Evolutionary conservation across 2,329 filamentous ascomycete genomes (phyloP).

Genomic region (Fusarium aywerte): DNA sequence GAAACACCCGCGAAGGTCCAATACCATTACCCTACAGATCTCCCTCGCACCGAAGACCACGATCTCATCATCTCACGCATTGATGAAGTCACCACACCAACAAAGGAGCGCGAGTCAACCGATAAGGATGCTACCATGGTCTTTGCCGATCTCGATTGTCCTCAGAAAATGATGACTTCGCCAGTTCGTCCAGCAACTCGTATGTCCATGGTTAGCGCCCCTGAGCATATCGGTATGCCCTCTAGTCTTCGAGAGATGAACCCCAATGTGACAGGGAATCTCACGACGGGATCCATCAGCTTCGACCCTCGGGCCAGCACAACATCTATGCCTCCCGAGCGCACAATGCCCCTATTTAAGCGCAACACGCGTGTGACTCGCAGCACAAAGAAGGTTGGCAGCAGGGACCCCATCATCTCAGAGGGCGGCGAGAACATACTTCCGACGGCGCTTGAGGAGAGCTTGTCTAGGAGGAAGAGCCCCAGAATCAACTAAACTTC

Average conservation of each 20-base stretch:
- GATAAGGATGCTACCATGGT: conserved; percentile 55
- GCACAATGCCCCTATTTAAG: conserved; percentile 61
- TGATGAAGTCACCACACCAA: conserved; percentile 47
- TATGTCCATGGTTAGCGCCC: conserved; percentile 40
- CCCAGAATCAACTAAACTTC: conserved; percentile 57
- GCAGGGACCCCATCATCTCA: conserved; percentile 43
- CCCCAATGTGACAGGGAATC: conserved; percentile 59
- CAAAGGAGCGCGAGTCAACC: conserved; percentile 40
- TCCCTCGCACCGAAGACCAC: conserved; percentile 76
- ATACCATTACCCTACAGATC: conserved; percentile 81
- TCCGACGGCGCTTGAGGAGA: conserved; percentile 57
- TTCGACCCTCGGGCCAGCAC: conserved; percentile 59
- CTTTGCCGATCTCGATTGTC: conserved; percentile 54
- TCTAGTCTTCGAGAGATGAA: conserved; percentile 67
- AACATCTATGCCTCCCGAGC: conserved; percentile 55
- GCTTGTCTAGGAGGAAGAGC: conserved; percentile 64
- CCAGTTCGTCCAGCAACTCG: conserved; percentile 50
- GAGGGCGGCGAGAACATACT: conserved; percentile 66
- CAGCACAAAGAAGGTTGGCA: conserved; percentile 49
- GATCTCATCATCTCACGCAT: conserved; percentile 58
- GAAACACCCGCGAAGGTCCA: conserved; percentile 82
- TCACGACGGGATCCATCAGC: conserved; percentile 51
- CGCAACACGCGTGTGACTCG: conserved; percentile 54
- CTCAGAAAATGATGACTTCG: conserved; percentile 44
- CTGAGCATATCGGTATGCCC: conserved; percentile 47